Conservation (phyloP, 495 filamentous ascomycete species). For the Apiosordaria backusii region DNA sequence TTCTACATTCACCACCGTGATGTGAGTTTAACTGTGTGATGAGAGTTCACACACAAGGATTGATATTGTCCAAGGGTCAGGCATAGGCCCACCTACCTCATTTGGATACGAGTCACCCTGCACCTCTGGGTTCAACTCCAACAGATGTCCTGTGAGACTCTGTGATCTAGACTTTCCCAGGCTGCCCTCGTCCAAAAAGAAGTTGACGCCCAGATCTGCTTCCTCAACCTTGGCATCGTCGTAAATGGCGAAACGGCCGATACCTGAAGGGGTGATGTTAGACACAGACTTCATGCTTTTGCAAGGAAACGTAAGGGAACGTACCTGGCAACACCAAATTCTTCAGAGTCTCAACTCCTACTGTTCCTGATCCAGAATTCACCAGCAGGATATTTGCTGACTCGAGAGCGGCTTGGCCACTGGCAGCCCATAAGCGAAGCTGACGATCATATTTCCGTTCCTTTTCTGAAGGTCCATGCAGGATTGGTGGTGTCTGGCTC, state of each 20-base stretch:
- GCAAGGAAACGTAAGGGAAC: not conserved
- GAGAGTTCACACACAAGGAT: not conserved
- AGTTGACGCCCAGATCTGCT: constrained; percentile 88
- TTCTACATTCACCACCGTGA: constrained; percentile 11
- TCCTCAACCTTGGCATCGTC: constrained; percentile 75
- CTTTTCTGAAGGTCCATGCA: constrained; percentile 70
- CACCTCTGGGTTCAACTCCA: constrained; percentile 95
- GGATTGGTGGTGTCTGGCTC: constrained; percentile 50
- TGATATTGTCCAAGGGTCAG: not conserved
- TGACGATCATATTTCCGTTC: constrained; percentile 96
- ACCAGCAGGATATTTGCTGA: constrained; percentile 83
- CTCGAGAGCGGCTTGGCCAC: constrained; percentile 85
- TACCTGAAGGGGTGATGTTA: constrained; percentile 47
- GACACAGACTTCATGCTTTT: not conserved
- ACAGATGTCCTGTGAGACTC: constrained; percentile 67
- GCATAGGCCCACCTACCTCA: constrained; percentile 29
- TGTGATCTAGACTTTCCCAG: constrained; percentile 79
- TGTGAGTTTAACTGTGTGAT: constrained; percentile 18
- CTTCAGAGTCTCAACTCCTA: constrained; percentile 91
- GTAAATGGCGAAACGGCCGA: constrained; percentile 91
- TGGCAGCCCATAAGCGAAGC: constrained; percentile 91
- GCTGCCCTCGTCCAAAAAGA: constrained; percentile 81
- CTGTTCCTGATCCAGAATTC: constrained; percentile 76
- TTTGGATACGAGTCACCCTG: constrained; percentile 59
- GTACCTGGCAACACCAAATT: constrained; percentile 85